Conservation (phyloP, 2,329 filamentous ascomycete species). For the Colletotrichum simmondsii region DNA sequence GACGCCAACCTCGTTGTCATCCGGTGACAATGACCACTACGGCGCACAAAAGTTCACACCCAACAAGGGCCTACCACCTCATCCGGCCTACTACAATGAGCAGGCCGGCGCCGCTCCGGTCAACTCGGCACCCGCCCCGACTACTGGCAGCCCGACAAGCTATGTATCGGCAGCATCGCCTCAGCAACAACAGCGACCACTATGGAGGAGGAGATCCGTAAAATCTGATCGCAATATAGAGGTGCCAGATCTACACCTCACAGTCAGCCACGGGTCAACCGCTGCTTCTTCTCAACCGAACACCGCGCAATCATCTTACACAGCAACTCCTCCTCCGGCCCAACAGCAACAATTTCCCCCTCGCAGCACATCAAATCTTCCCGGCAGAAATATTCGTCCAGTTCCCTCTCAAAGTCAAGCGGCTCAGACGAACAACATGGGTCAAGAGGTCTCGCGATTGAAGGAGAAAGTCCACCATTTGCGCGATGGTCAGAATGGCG, state of each 20-base stretch:
- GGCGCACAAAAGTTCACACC: slow-evolving; percentile 24
- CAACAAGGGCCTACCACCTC: slow-evolving; percentile 32
- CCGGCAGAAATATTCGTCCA: slow-evolving; percentile 43
- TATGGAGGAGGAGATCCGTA: slow-evolving; percentile 63
- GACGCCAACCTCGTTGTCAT: slow-evolving; percentile 11
- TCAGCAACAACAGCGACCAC: slow-evolving; percentile 46
- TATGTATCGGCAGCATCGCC: slow-evolving; percentile 39
- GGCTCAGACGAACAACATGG: slow-evolving; percentile 42
- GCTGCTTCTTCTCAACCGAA: slow-evolving; percentile 46
- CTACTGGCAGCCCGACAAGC: slow-evolving; percentile 35
- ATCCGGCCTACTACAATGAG: slow-evolving; percentile 12
- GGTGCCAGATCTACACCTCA: slow-evolving; percentile 60
- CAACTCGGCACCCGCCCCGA: slow-evolving; percentile 9
- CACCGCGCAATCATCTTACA: slow-evolving; percentile 21
- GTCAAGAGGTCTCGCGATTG: slow-evolving; percentile 45
- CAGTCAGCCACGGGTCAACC: slow-evolving; percentile 62
- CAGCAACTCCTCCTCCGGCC: slow-evolving; percentile 2
- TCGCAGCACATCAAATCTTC: slow-evolving; percentile 36
- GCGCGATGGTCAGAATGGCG: slow-evolving; percentile 18
- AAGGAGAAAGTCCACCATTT: slow-evolving; percentile 34
- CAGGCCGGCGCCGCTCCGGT: slow-evolving; percentile 12
- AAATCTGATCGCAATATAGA: slow-evolving; percentile 59
- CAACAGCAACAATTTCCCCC: slow-evolving; percentile 22
- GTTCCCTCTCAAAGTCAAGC: slow-evolving; percentile 5
- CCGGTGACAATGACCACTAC: slow-evolving; percentile 21